These are phyloP conservation scores for Cyberlindnera euphorbiae DNA, from an alignment of 805 yeast species.

Conservation along the genomic window DNA sequence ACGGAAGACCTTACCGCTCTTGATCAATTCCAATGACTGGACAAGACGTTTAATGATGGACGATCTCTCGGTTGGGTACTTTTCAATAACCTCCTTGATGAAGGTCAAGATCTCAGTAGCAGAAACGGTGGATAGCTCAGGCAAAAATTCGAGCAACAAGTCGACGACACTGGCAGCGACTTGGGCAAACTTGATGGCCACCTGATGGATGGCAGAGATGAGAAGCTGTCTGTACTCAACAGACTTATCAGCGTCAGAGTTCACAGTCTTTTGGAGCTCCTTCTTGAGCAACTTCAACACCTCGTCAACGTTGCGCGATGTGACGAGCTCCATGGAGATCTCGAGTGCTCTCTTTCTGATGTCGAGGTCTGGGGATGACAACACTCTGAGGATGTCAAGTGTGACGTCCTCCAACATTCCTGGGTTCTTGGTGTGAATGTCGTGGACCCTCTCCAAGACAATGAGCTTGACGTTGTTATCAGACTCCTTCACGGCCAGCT, in stretches of 20 bases:
- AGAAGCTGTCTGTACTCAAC: constrained; percentile 84
- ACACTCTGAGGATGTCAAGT: constrained; percentile 79
- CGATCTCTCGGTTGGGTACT: constrained; percentile 74
- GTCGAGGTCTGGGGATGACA: constrained; percentile 85
- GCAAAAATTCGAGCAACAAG: constrained; percentile 76
- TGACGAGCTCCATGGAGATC: constrained; percentile 73
- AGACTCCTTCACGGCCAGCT: constrained; percentile 85
- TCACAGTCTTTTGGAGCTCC: constrained; percentile 74
- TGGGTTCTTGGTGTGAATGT: constrained; percentile 66
- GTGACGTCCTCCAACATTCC: constrained; percentile 81
- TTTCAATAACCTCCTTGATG: constrained; percentile 90
- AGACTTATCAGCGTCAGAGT: constrained; percentile 68
- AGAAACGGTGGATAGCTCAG: constrained; percentile 77
- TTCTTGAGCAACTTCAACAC: constrained; percentile 88
- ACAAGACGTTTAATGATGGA: constrained; percentile 62
- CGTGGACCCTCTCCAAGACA: constrained; percentile 80
- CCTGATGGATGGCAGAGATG: constrained; percentile 81
- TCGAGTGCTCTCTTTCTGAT: constrained; percentile 86
- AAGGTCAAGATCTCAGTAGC: constrained; percentile 89
- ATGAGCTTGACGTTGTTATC: constrained; percentile 93
- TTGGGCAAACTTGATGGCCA: constrained; percentile 84
- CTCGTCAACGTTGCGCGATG: constrained; percentile 89
- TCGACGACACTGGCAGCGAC: constrained; percentile 91
- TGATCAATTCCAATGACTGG: constrained; percentile 56
- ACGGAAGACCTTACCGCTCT: constrained; percentile 86